phyloP scores from a whole-genome alignment of 1,139 yeast species.

The Candida labiduridarum region DNA sequence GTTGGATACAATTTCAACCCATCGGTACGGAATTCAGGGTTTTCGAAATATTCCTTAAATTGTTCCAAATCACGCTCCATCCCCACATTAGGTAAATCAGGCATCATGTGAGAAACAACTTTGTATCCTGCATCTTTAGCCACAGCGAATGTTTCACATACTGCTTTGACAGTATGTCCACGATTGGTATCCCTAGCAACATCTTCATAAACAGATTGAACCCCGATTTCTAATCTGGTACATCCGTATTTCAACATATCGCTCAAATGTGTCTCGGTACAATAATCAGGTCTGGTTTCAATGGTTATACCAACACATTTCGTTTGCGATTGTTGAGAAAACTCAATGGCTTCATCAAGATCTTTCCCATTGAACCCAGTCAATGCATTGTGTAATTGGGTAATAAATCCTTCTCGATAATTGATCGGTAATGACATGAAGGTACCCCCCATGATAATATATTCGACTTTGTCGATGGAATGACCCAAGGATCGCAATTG shows the following conservation, averaged over 20 bases:
- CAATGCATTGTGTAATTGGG: constrained; percentile 89
- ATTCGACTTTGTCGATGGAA: constrained; percentile 95
- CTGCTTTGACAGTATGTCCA: constrained; percentile 97
- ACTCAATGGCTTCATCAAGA: constrained; percentile 86
- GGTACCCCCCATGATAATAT: constrained; percentile 98
- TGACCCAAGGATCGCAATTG: constrained; percentile 95
- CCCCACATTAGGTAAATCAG: constrained; percentile 97
- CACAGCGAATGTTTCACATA: constrained; percentile 90
- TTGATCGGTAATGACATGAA: constrained; percentile 92
- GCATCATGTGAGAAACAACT: constrained; percentile 99
- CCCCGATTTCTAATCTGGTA: constrained; percentile 95
- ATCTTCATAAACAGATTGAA: constrained; percentile 95
- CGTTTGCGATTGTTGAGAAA: constrained; percentile 92
- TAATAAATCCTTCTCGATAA: constrained; percentile 85
- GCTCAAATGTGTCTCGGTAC: constrained; percentile 92
- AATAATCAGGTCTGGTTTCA: constrained; percentile 98
- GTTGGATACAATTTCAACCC: constrained; percentile 96
- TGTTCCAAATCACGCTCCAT: constrained; percentile 98
- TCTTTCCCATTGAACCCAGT: constrained; percentile 90
- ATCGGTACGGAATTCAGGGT: constrained; percentile 95
- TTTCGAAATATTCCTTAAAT: constrained; percentile 93
- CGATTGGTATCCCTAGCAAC: constrained; percentile 98
- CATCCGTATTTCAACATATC: constrained; percentile 97
- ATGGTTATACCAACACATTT: constrained; percentile 98
- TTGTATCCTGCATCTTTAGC: constrained; percentile 98